Base-by-base conservation (phyloP, 108 stramenopile genomes). In the Halocafeteria seosinensis region DNA sequence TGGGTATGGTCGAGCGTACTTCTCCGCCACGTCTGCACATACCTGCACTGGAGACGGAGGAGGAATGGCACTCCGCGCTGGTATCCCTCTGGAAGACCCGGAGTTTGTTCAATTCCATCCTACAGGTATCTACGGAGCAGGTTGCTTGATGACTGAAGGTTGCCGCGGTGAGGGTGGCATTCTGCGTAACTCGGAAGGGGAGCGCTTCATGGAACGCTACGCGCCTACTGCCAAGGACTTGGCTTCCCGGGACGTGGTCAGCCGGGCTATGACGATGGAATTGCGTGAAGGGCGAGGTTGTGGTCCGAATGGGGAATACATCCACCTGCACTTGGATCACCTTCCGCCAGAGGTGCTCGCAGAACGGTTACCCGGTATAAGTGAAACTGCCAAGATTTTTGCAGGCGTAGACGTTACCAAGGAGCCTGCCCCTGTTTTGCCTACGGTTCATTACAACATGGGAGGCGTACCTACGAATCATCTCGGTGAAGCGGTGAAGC, bases 61-160 rank as follows among this genome's bases (percentile, higher is more conserved):
- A 71, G 96, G 91, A 74, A 95, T 95, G 94, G 94, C 88, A 28
- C 74, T 94, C 66, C 70, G 83, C 31, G 83, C 85, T 24, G 85
- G 88, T 51, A 61, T 89, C 36, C 81, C 91, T 58, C 83, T 88
- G 63, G 85, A 94, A 74, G 96, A 98, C 77, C 90, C 90, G 17
- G 96, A 98, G 72, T 98, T 98, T 78, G 90, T 98, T 3, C 96
- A 98, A 76, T 95, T 98, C 77, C 96, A 98, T 79, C 96, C 96
- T 60, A 98, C 96, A 21, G 96, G 96, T 37, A 98, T 98, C 60
- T 98, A 98, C 72, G 96, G 96, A 37, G 96, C 96, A 0, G 96
- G 96, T 30, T 98, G 96, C 84, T 82, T 98, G 66, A 98, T 98
- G 77, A 98, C 96, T n/a, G 96, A 98, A 83, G 96, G 96, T 67